Evolutionary conservation across 2,329 filamentous ascomycete species (phyloP), one percentile per base, ranked within the genome.

Genomic region (Cercospora zeae-maydis): DNA sequence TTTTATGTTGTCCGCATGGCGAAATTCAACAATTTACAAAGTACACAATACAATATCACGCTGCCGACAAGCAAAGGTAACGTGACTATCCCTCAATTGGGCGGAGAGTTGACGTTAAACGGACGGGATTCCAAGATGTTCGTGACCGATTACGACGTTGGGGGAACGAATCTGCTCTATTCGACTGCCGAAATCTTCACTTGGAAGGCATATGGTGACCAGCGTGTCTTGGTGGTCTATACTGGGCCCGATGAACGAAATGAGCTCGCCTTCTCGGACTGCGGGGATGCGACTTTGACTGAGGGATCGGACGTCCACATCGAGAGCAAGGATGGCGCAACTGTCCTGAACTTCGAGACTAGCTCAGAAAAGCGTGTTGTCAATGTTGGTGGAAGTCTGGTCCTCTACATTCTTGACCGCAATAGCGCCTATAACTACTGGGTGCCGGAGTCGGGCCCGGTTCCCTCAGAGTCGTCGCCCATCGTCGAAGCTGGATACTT

Each of bases 111-210:
- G 9, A 83, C 81, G 0, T 74, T 91, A 4, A 81, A 82, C 39
- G 84, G 88, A 0, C 79, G 88, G 21, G 88, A 91, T 70, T 88
- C 87, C 0, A 90, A 82, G 75, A 82, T 89, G 45, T 85, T 88
- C 69, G 83, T 90, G 3, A 86, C 83, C 0, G 86, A 91, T 67
- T 91, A 90, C 63, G 78, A 83, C 11, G 75, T 90, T 52, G 86
- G 85, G 56, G 81, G 82, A n/a, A 75, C 78, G 4, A 83, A 78
- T 0, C 71, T 91, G 14, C 73, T 89, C 0, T 91, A 90, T 74
- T 89, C 86, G 0, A 88, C 88, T 1, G 86, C 86, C 0, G 88
- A 91, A 69, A 83, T 91, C 24, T 85, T 87, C 65, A 89, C 87
- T 0, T 89, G 87, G 69, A 88, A 91, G 73, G 81, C 83, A 57